phyloP scores from a whole-genome alignment of 2,329 filamentous ascomycete genomes.

The Colletotrichum sp. region DNA sequence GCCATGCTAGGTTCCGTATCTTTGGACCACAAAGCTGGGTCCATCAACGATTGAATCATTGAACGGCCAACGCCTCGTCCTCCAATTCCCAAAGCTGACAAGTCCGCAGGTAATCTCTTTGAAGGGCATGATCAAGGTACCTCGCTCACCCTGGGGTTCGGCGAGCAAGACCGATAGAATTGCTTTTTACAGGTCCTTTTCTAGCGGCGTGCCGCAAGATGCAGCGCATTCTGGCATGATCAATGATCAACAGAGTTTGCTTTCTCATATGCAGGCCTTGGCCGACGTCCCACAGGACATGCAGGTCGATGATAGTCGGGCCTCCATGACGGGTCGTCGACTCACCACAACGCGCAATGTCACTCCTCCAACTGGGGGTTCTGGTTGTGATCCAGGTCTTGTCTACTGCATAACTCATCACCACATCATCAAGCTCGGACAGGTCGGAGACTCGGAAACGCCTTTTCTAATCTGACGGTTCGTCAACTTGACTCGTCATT shows the following conservation, averaged over 20 bases:
- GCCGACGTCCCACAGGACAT: conserved; percentile 1
- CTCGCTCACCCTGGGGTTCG: background rate
- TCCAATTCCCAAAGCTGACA: background rate
- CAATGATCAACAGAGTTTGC: background rate
- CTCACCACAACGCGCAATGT: background rate
- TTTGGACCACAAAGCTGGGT: background rate
- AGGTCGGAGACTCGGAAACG: background rate
- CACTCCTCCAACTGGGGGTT: background rate
- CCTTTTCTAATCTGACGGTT: background rate
- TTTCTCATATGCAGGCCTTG: background rate
- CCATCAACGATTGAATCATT: background rate
- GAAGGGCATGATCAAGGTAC: background rate
- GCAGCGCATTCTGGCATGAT: background rate
- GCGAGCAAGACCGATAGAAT: background rate
- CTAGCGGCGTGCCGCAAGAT: background rate
- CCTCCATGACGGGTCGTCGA: background rate
- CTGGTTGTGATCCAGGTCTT: background rate
- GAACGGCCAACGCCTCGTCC: background rate
- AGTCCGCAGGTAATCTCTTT: background rate
- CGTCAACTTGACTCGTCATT: background rate
- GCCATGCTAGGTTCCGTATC: background rate
- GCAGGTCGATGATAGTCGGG: background rate
- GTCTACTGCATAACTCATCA: background rate
- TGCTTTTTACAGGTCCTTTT: background rate
- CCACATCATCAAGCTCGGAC: background rate